Conservation (phyloP, 2,329 filamentous ascomycete species). For the Tolypocladium tundrense region DNA sequence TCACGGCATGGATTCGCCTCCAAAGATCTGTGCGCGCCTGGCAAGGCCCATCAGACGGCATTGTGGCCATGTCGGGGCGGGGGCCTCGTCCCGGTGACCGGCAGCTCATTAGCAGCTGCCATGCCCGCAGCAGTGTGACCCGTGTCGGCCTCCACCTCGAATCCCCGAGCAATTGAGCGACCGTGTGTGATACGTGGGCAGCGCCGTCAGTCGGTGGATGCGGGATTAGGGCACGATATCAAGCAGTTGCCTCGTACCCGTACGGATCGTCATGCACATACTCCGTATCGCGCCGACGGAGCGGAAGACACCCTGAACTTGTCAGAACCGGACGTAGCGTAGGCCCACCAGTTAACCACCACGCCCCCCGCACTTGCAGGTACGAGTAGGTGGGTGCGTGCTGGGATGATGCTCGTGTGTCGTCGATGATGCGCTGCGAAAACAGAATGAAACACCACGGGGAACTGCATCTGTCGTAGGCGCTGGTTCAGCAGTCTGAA, state of each 20-base stretch:
- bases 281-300: background rate
- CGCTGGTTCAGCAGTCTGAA: background rate
- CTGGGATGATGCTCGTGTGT: slow-evolving; percentile 2
- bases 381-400: background rate
- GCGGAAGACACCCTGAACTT: background rate
- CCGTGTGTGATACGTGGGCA: background rate
- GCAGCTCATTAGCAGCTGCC: background rate
- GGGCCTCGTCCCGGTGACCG: background rate
- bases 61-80: background rate
- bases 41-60: background rate
- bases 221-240: background rate
- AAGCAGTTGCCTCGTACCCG: background rate
- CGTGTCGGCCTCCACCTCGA: background rate
- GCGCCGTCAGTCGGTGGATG: background rate
- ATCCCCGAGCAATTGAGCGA: background rate
- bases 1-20: background rate
- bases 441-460: background rate
- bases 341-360: background rate
- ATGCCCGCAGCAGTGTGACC: background rate
- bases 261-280: background rate
- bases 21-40: background rate
- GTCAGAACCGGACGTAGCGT: background rate
- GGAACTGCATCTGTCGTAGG: background rate
- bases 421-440: background rate
- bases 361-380: slow-evolving; percentile 4